These are phyloP conservation scores for Rosellinia necatrix DNA, from an alignment of 2,329 filamentous ascomycete genomes.

Conservation along the genomic window DNA sequence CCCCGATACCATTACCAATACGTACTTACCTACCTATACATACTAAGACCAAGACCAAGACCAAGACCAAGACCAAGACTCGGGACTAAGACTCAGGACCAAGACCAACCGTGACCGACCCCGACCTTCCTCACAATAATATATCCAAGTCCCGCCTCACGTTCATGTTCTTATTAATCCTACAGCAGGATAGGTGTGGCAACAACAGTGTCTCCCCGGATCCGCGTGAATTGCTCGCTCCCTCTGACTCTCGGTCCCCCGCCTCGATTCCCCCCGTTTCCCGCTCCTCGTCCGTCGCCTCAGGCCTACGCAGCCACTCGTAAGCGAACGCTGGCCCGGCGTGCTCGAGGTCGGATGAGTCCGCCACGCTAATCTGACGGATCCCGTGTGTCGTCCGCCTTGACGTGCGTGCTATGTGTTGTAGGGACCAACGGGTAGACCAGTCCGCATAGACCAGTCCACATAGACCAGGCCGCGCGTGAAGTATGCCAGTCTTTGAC, in stretches of 20 bases:
- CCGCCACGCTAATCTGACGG: background rate
- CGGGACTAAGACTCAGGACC: too few species aligned
- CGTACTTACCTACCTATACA: too few species aligned
- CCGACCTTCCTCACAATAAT: too few species aligned
- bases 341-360: slow-evolving; percentile 11
- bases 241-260: background rate
- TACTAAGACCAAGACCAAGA: too few species aligned
- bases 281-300: slow-evolving; percentile 3
- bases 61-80: too few species aligned
- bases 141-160: too few species aligned
- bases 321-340: slow-evolving; percentile 22
- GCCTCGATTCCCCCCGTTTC: slow-evolving; percentile 2
- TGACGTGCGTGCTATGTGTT: slow-evolving; percentile 20
- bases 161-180: too few species aligned
- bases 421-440: slow-evolving; percentile 8
- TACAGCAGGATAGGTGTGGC: background rate
- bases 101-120: too few species aligned
- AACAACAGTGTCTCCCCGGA: background rate
- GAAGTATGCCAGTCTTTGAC: slow-evolving; percentile 22
- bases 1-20: too few species aligned
- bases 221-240: slow-evolving; percentile 1
- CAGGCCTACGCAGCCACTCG: slow-evolving; percentile 17
- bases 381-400: background rate
- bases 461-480: slow-evolving; percentile 11
- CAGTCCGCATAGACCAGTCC: slow-evolving; percentile 6